Conservation (phyloP, 169 alveolate species). For the Haemoproteus tartakovskyi region DNA sequence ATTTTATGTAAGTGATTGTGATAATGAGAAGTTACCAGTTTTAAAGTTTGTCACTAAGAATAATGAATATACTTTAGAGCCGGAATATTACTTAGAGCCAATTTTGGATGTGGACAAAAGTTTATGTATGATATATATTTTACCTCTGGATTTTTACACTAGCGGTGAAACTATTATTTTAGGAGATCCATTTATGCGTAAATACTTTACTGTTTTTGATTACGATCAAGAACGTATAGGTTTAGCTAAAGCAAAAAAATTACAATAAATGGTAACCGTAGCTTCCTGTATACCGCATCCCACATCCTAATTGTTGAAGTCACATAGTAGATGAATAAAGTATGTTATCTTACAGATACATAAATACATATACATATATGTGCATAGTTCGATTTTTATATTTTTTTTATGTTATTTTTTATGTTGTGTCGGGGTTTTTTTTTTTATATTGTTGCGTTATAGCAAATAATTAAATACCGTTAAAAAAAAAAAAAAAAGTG, state of each 20-base stretch:
- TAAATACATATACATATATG: too few species aligned
- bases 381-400: too few species aligned
- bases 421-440: too few species aligned
- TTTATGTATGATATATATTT: conserved; percentile 5
- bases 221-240: conserved; percentile 56
- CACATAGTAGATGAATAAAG: too few species aligned
- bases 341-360: too few species aligned
- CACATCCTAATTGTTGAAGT: too few species aligned
- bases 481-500: too few species aligned
- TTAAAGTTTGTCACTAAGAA: conserved; percentile 11
- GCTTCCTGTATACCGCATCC: too few species aligned
- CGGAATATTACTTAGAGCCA: conserved; percentile 27
- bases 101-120: conserved; percentile 5
- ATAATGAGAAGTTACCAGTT: conserved; percentile 10
- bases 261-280: too few species aligned
- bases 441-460: too few species aligned
- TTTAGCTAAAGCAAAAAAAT: conserved; percentile 54
- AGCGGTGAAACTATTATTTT: conserved; percentile 27
- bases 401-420: too few species aligned
- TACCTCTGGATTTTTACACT: conserved; percentile 34
- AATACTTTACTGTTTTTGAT: conserved; percentile 65
- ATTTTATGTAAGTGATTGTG: conserved; percentile 14
- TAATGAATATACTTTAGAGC: conserved; percentile 37
- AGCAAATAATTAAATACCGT: too few species aligned
- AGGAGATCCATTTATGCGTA: conserved; percentile 66